These are phyloP conservation scores for Salvia hispanica DNA, from an alignment of 257 asterid species.

Conservation along the genomic window DNA sequence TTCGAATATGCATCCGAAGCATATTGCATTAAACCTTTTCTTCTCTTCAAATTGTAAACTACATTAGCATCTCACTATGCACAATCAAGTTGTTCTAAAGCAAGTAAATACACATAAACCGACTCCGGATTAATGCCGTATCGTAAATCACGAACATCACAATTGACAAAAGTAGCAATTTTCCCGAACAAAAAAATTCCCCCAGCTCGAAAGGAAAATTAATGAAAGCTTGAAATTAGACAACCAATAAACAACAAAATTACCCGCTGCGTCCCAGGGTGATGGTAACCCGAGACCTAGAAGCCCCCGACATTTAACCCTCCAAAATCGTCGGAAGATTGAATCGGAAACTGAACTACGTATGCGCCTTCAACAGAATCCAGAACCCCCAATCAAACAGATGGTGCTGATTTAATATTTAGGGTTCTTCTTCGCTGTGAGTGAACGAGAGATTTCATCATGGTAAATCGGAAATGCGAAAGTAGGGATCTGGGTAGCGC, in stretches of 20 bases:
- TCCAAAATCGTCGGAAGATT: constrained; percentile 27
- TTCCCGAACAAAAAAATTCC: not conserved
- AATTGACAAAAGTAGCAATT: constrained; percentile 6
- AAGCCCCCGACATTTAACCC: constrained; percentile 64
- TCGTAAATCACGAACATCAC: not conserved
- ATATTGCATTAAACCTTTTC: not conserved
- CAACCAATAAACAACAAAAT: not conserved
- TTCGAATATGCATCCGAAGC: constrained; percentile 4
- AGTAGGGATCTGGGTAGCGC: constrained; percentile 26
- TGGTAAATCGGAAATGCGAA: not conserved
- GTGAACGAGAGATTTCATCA: constrained; percentile 15
- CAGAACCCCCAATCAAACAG: constrained; percentile 19
- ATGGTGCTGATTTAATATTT: constrained; percentile 10
- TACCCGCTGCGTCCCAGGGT: constrained; percentile 86
- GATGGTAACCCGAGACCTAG: constrained; percentile 80
- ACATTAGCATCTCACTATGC: constrained; percentile 15
- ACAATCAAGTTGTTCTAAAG: constrained; percentile 14
- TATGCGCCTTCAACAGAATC: not conserved
- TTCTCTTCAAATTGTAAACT: constrained; percentile 20
- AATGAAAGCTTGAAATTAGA: not conserved
- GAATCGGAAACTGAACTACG: not conserved
- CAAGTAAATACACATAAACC: not conserved
- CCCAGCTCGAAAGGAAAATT: not conserved
- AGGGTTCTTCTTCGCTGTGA: constrained; percentile 35
- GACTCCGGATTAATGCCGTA: not conserved